phyloP scores from a whole-genome alignment of 2,329 filamentous ascomycete species.

The Eutypa lata region DNA sequence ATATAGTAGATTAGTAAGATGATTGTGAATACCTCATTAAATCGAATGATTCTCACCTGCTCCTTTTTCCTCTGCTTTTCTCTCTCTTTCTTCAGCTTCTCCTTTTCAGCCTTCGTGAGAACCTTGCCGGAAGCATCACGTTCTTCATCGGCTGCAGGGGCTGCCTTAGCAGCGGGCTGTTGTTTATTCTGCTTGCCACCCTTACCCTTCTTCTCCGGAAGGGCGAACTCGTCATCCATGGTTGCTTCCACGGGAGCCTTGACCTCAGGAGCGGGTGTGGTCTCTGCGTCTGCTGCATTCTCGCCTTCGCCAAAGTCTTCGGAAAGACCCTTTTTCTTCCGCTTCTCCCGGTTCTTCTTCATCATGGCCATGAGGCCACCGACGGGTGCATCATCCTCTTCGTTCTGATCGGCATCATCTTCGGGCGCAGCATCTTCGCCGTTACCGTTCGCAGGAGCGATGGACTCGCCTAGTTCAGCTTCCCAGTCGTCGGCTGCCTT shows the following conservation, averaged over 20 bases:
- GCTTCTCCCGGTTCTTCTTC: constrained; percentile 79
- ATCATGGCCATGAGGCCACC: constrained; percentile 76
- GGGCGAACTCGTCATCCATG: constrained; percentile 81
- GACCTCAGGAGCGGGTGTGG: constrained; percentile 47
- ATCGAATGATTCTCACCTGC: constrained; percentile 55
- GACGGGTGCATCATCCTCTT: constrained; percentile 52
- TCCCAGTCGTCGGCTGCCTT: constrained; percentile 94
- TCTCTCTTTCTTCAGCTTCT: constrained; percentile 94
- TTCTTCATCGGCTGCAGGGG: constrained; percentile 39
- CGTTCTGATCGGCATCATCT: constrained; percentile 49
- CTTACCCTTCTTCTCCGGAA: constrained; percentile 74
- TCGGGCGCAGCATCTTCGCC: constrained; percentile 50
- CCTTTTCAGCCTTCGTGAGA: constrained; percentile 97
- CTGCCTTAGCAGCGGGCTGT: constrained; percentile 42
- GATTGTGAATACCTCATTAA: background rate
- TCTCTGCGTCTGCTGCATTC: constrained; percentile 42
- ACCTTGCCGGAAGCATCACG: constrained; percentile 62
- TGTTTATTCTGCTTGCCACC: constrained; percentile 48
- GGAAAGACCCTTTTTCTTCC: constrained; percentile 79
- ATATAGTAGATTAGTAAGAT: constrained; percentile 1
- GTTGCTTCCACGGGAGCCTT: constrained; percentile 80
- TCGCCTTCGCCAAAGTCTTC: constrained; percentile 75
- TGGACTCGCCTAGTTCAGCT: constrained; percentile 78
- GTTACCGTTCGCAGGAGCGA: constrained; percentile 55
- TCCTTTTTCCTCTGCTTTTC: constrained; percentile 99